A percentile compares a stretch with the other conserved stretches of the same genome.
phyloP scores from a whole-genome alignment of 2,329 filamentous ascomycete species.

The Cladosporium halotolerans region DNA sequence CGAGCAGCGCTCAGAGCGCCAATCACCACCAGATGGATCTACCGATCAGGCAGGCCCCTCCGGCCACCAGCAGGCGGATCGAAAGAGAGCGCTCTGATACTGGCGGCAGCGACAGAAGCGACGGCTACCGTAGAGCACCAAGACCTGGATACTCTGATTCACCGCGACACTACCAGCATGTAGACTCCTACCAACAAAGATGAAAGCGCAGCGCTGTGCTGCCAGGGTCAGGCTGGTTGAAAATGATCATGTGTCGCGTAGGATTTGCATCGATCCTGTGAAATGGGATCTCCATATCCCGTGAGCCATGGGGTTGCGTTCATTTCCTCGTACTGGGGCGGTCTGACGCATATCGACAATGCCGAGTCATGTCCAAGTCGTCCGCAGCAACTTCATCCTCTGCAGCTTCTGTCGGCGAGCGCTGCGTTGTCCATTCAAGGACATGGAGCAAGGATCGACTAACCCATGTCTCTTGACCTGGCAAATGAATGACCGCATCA shows the following conservation, averaged over 20 bases:
- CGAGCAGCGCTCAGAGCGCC: constrained; percentile 33
- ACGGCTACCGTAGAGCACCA: constrained; percentile 21
- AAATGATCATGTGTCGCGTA: no score
- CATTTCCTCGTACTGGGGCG: no score
- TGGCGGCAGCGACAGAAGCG: constrained; percentile 22
- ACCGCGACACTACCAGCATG: constrained; percentile 9
- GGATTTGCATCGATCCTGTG: no score
- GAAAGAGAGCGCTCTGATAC: constrained; percentile 23
- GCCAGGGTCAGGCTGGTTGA: no score
- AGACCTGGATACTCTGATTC: constrained; percentile 5
- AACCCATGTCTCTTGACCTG: no score
- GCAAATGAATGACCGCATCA: no score
- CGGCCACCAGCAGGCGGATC: constrained; percentile 13
- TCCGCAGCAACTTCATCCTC: neutral
- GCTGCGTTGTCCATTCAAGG: neutral
- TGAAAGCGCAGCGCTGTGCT: neutral
- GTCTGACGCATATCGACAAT: neutral
- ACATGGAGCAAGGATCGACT: no score
- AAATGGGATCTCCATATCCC: no score
- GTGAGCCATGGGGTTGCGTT: no score
- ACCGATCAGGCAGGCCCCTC: constrained; percentile 41
- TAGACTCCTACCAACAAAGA: constrained; percentile 10
- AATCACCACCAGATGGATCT: constrained; percentile 33
- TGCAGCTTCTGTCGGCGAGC: neutral
- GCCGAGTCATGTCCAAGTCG: constrained; percentile 7